phyloP scores from a whole-genome alignment of 2,329 filamentous ascomycete genomes.

The Phoma sp. region DNA sequence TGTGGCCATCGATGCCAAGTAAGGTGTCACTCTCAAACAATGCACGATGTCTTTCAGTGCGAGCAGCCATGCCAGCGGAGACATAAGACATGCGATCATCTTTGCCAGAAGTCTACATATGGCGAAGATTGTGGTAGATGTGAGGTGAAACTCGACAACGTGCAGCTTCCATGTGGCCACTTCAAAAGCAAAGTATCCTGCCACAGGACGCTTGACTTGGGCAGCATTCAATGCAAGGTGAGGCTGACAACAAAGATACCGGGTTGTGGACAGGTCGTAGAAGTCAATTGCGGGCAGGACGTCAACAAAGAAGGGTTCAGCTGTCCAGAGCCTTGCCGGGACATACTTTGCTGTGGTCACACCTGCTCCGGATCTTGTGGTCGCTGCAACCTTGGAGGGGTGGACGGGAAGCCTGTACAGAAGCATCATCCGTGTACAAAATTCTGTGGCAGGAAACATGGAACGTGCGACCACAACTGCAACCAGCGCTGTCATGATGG shows the following conservation, averaged over 20 bases:
- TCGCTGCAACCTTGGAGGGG: slow-evolving; percentile 54
- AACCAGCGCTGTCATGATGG: slow-evolving; percentile 34
- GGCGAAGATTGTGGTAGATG: slow-evolving; percentile 40
- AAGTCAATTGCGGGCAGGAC: slow-evolving; percentile 59
- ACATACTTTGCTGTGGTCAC: slow-evolving; percentile 65
- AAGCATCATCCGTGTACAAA: slow-evolving; percentile 31
- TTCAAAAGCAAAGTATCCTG: slow-evolving; percentile 26
- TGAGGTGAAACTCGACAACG: slow-evolving; percentile 23
- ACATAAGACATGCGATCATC: slow-evolving; percentile 34
- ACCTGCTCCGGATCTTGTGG: slow-evolving; percentile 59
- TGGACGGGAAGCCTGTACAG: slow-evolving; percentile 15
- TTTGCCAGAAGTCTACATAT: slow-evolving; percentile 38
- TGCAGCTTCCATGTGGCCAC: slow-evolving; percentile 42
- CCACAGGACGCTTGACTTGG: slow-evolving; percentile 51
- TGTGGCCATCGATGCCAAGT: slow-evolving; percentile 42
- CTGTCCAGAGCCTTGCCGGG: slow-evolving; percentile 60
- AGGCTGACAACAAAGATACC: slow-evolving; percentile 59
- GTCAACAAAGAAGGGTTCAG: slow-evolving; percentile 51
- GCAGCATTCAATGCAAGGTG: slow-evolving; percentile 58
- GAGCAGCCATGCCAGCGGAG: slow-evolving; percentile 34
- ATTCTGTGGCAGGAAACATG: slow-evolving; percentile 35
- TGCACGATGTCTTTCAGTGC: slow-evolving; percentile 39
- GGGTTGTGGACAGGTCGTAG: slow-evolving; percentile 63
- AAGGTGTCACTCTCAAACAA: slow-evolving; percentile 40
- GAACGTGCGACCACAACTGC: slow-evolving; percentile 43